Base-by-base conservation (phyloP, 176 grass and related monocot genomes). In the Poa annua region DNA sequence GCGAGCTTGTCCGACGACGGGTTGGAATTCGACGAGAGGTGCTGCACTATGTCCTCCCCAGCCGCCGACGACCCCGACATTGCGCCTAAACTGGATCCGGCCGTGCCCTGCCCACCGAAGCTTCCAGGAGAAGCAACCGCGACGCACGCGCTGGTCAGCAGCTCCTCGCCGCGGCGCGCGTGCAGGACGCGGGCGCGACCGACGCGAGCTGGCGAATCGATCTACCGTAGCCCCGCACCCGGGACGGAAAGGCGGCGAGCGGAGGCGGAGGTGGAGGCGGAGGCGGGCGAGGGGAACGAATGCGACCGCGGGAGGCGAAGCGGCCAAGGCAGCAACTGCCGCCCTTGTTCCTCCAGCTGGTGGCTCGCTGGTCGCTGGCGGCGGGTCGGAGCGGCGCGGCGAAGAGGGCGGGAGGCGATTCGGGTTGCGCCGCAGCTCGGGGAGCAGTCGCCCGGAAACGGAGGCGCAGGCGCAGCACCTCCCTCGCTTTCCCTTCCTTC, bases 21-120 rank as follows among this genome's bases (percentile, higher is more conserved):
- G 81, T 94, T 94, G 57, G 93, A 99, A 70, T 93, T 99, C 38
- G 93, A 88, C 54, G 93, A 99, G 19, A 99, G 73, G 85, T 99
- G 97, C 88, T 94, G 90, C 85, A 94, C 97, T 79, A 99, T 96
- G 84, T 99, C 97, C 66, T 99, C 97, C 77, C 93, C 93, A 44
- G 94, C 92, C 66, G 63, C 76, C 59, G 85, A 86, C 57, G 59
- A 63, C 20, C 79, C 74, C 67, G 78, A 90, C 76, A 84, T 87
- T 84, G 53, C 57, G 32, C 67, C n/a, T 10, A 39, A 42, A 83
- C 67, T 68, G 79, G 84, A 83, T 90, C 84, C 57, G 74, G 16
- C 47, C 49, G 25, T 3, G 47, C 47, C 11, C n/a, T n/a, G n/a
- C n/a, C n/a, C 38, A 63, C 55, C 56, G 33, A 88, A 85, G 76